Conservation (phyloP, 345 rosid species). For the Adansonia digitata region DNA sequence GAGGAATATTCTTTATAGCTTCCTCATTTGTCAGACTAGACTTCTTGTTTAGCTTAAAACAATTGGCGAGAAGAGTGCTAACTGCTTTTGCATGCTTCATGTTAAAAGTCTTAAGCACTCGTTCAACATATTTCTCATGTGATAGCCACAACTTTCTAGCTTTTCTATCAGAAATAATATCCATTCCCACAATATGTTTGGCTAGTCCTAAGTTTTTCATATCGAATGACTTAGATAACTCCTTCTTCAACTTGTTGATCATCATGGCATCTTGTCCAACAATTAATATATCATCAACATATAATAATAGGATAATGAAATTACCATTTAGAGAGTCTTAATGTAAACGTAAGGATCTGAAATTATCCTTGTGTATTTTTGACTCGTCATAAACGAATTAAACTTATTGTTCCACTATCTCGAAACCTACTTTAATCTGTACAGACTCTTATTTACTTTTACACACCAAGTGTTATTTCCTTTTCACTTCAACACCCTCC, state of each 20-base stretch:
- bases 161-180: neutral
- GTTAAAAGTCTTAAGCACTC: neutral
- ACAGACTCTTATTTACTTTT: neutral
- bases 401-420: conserved; percentile 1
- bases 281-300: too few species aligned
- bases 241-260: too few species aligned
- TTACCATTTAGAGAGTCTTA: neutral
- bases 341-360: neutral
- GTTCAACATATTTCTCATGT: too few species aligned
- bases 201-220: too few species aligned
- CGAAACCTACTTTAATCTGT: neutral
- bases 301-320: too few species aligned
- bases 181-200: neutral
- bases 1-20: too few species aligned
- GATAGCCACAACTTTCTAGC: neutral
- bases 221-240: too few species aligned
- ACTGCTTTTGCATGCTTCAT: too few species aligned
- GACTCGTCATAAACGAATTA: neutral
- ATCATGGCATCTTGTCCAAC: neutral
- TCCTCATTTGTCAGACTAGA: too few species aligned
- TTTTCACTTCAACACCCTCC: neutral
- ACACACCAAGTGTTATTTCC: neutral
- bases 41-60: too few species aligned
- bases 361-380: neutral
- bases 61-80: too few species aligned